These are phyloP conservation scores for Hibiscus syriacus DNA, from an alignment of 345 rosid genomes.

Conservation along the genomic window DNA sequence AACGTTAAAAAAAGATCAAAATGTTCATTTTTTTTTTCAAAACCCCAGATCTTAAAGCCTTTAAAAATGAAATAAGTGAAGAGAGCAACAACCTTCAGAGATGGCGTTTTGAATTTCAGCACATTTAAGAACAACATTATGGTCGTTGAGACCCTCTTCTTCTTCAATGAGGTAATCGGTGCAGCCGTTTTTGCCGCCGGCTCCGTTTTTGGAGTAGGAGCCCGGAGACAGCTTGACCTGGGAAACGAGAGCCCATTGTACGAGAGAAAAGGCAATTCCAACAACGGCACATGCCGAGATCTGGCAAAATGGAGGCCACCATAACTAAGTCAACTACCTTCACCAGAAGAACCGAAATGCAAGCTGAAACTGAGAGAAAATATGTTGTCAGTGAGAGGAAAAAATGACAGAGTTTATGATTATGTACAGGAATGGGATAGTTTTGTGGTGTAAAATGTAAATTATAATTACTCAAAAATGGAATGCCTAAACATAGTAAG, in stretches of 20 bases:
- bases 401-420: neutral
- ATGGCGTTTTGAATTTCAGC: conserved; percentile 93
- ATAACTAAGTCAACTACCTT: conserved; percentile 9
- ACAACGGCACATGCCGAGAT: conserved; percentile 34
- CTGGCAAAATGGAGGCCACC: conserved; percentile 52
- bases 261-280: conserved; percentile 45
- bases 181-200: conserved; percentile 40
- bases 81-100: conserved; percentile 44
- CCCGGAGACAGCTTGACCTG: conserved; percentile 49
- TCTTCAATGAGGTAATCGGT: conserved; percentile 78
- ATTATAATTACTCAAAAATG: no score
- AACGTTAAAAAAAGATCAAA: neutral
- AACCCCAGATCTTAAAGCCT: neutral
- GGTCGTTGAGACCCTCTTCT: conserved; percentile 85
- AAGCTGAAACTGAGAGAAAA: neutral
- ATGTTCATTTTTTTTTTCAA: neutral
- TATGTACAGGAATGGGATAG: neutral
- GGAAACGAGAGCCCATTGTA: conserved; percentile 79
- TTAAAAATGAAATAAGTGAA: neutral
- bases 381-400: neutral
- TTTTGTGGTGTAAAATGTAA: neutral
- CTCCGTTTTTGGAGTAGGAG: conserved; percentile 12
- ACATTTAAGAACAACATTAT: conserved; percentile 67
- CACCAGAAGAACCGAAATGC: neutral
- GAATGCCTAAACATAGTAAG: neutral